Conservation (phyloP, 2,329 filamentous ascomycete species). For the Ophidiomyces ophidiicola region DNA sequence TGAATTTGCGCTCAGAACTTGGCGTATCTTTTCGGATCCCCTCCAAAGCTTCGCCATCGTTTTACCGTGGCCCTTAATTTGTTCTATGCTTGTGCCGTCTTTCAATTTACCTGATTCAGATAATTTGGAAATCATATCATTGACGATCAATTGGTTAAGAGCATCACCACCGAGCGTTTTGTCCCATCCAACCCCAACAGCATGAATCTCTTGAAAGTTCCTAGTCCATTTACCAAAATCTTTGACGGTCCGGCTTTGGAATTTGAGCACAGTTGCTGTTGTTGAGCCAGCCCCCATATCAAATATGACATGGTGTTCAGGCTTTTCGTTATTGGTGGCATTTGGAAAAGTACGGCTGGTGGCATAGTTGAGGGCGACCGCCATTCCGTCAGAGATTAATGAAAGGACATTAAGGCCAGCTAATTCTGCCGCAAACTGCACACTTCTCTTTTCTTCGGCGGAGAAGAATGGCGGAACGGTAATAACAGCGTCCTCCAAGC, state of each 20-base stretch:
- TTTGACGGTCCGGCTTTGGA: constrained; percentile 81
- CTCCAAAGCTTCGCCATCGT: constrained; percentile 84
- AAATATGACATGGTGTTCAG: constrained; percentile 86
- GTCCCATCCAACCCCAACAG: constrained; percentile 80
- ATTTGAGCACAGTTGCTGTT: constrained; percentile 76
- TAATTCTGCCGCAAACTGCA: constrained; percentile 72
- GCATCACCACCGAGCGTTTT: constrained; percentile 77
- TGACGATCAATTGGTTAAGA: constrained; percentile 74
- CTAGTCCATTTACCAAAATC: constrained; percentile 90
- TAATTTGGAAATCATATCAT: constrained; percentile 77
- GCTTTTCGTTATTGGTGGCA: constrained; percentile 66
- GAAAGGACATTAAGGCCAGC: constrained; percentile 77
- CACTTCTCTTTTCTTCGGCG: constrained; percentile 72
- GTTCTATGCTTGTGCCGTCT: constrained; percentile 27
- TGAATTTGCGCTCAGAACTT: constrained; percentile 85
- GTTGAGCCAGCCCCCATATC: constrained; percentile 97
- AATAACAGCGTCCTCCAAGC: constrained; percentile 70
- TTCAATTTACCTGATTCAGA: constrained; percentile 50
- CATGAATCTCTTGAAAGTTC: constrained; percentile 88
- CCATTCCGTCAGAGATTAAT: constrained; percentile 76
- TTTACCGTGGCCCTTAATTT: constrained; percentile 59
- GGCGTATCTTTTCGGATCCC: constrained; percentile 74
- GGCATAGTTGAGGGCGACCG: constrained; percentile 90
- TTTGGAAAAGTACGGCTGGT: constrained; percentile 81
- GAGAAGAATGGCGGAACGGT: constrained; percentile 88